Conservation (phyloP, 1,284 basidiomycete genomes). For the Boletellus deceptivus region DNA sequence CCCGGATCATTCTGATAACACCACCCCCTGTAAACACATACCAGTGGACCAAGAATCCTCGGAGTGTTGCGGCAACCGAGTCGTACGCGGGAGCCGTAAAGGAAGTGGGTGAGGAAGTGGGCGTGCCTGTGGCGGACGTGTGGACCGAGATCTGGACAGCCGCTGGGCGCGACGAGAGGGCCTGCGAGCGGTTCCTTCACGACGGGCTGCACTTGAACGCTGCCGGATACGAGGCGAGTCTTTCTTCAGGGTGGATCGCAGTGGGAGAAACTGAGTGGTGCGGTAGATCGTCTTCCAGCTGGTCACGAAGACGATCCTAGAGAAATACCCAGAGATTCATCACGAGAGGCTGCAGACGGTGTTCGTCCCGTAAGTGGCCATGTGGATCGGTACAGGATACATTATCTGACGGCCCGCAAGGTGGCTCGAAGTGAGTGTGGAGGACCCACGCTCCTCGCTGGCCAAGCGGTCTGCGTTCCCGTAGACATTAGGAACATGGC, state of each 20-base stretch:
- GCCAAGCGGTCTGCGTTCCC: constrained; percentile 24
- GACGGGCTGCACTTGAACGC: constrained; percentile 81
- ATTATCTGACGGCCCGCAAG: constrained; percentile 21
- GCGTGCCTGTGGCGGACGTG: constrained; percentile 65
- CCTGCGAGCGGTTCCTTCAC: constrained; percentile 47
- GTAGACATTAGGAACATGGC: constrained; percentile 2
- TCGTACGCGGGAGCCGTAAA: constrained; percentile 70
- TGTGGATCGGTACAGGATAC: neutral
- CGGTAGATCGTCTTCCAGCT: constrained; percentile 64
- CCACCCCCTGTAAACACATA: constrained; percentile 78
- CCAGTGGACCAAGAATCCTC: constrained; percentile 49
- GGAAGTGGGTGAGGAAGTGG: constrained; percentile 52
- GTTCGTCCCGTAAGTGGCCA: constrained; percentile 49
- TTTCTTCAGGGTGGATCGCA: neutral
- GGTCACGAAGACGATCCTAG: constrained; percentile 55
- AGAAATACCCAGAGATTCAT: constrained; percentile 68
- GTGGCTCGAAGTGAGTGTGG: constrained; percentile 42
- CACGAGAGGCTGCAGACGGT: constrained; percentile 53
- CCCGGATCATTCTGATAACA: constrained; percentile 77
- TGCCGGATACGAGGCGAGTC: constrained; percentile 63
- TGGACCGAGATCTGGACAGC: constrained; percentile 68
- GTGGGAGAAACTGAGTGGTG: constrained; percentile 2
- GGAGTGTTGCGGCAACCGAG: constrained; percentile 59
- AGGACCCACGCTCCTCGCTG: constrained; percentile 34
- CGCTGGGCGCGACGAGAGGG: constrained; percentile 55